These are phyloP conservation scores for Mycena leptocephala DNA, from an alignment of 768 basidiomycete species.

Conservation along the genomic window DNA sequence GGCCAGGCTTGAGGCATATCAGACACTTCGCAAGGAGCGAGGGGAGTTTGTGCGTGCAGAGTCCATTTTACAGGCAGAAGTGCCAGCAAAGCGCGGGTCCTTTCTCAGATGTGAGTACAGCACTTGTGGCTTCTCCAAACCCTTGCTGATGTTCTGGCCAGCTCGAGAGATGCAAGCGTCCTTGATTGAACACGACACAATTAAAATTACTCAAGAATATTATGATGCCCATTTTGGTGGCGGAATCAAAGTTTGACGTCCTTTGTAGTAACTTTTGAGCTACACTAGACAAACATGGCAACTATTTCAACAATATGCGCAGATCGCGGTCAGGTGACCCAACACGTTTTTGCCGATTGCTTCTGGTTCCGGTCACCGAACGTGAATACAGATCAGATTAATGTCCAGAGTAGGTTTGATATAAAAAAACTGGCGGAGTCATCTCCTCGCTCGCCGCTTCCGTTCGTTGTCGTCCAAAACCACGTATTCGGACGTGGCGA, in stretches of 20 bases:
- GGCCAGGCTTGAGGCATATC: constrained; percentile 18
- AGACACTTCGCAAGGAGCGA: constrained; percentile 17
- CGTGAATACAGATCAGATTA: no score
- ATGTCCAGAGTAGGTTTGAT: no score
- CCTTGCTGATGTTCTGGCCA: background rate
- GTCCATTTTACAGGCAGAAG: constrained; percentile 4
- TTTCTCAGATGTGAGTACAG: constrained; percentile 1
- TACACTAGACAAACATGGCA: no score
- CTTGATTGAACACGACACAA: constrained; percentile 1
- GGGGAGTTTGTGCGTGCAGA: constrained; percentile 21
- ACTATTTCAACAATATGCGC: no score
- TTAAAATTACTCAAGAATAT: constrained; percentile 11
- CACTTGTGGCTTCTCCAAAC: background rate
- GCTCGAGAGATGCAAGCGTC: background rate
- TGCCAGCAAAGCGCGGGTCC: constrained; percentile 3
- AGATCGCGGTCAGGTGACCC: no score
- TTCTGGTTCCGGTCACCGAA: no score
- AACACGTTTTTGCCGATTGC: no score
- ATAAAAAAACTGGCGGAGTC: no score
- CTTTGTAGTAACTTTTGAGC: no score
- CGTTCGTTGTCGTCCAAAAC: no score
- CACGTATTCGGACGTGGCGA: no score
- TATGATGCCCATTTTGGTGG: background rate
- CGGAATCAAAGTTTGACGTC: background rate
- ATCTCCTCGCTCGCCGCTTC: no score